Evolutionary conservation across 306 rosid genomes (phyloP), one percentile per base, ranked within the genome.

Genomic region (Pterocarpus macrocarpus): DNA sequence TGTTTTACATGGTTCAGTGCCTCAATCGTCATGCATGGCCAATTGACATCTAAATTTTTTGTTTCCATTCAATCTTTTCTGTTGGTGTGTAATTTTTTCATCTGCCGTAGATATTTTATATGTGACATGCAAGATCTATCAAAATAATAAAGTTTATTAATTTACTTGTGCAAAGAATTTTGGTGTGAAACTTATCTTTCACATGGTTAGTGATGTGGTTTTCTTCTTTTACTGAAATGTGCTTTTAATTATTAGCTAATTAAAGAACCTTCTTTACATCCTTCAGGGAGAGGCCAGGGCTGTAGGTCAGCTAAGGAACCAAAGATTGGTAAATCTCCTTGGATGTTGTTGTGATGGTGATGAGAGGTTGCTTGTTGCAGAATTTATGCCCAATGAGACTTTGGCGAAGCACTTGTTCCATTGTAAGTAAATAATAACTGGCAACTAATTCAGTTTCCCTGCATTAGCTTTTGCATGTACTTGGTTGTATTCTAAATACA

Each of bases 391-490:
- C 77, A 93, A 90, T n/a, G 99, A 95, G 73, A 95, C 97, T 30
- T 81, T 95, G 87, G 99, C 99, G 16, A 95, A 95, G 73, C 98
- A 95, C 91, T 92, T 93, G 77, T 95, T 95, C 64, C 99, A 95
- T 75, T 95, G 98, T 95, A 90, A 88, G 99, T 90, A 36, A 50
- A 52, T 69, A 22, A 22, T 43, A 14, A 30, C 44, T 72, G 47
- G 41, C 61, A 15, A 36, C 55, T 65, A 39, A 68, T 81, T 43
- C 71, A 67, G 12, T 82, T 78, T 75, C 68, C 80, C 61, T 59
- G 70, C 75, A 73, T 50, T 4, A 63, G 41, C 53, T 17, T 58
- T 73, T 64, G 34, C 34, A 61, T 80, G 75, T 58, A 66, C 78
- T 28, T 53, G 44, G 47, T 70, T 44, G 39, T 49, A 57, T 66